Evolutionary conservation across 73 alveolate genomes (phyloP).

Genomic region (Paramecium caudatum): DNA sequence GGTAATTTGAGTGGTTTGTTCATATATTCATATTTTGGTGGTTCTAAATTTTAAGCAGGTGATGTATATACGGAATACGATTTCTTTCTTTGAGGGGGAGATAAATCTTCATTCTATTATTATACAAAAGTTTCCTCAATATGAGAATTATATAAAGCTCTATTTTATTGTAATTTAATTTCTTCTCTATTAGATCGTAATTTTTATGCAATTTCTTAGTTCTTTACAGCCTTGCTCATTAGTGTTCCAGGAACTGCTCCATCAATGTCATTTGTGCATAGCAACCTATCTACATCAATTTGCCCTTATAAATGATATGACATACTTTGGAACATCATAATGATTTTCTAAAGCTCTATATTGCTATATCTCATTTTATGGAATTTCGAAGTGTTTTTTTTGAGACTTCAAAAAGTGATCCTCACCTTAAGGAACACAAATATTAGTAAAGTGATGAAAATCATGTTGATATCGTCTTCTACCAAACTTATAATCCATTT

Average conservation of each 20-base stretch:
- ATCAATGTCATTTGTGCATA: conserved; percentile 44
- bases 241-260: conserved; percentile 66
- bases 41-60: not conserved
- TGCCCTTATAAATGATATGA: not conserved
- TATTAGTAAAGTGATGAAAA: conserved; percentile 47
- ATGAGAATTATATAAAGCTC: not conserved
- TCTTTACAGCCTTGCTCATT: conserved; percentile 16
- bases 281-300: not conserved
- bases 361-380: not conserved
- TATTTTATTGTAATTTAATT: too few relatives aligned
- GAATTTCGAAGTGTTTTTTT: not conserved
- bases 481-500: not conserved
- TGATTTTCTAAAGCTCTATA: not conserved
- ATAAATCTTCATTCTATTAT: not conserved
- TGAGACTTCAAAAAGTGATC: not conserved
- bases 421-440: not conserved
- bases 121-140: too few relatives aligned
- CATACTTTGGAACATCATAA: not conserved
- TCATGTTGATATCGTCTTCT: conserved; percentile 55
- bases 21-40: not conserved
- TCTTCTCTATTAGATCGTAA: not conserved
- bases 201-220: conserved; percentile 18
- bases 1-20: conserved; percentile 17
- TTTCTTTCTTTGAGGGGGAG: conserved; percentile 8
- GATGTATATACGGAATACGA: not conserved